Evolutionary conservation across 73 alveolate genomes (phyloP).

Genomic region (Paramecium octaurelia): DNA sequence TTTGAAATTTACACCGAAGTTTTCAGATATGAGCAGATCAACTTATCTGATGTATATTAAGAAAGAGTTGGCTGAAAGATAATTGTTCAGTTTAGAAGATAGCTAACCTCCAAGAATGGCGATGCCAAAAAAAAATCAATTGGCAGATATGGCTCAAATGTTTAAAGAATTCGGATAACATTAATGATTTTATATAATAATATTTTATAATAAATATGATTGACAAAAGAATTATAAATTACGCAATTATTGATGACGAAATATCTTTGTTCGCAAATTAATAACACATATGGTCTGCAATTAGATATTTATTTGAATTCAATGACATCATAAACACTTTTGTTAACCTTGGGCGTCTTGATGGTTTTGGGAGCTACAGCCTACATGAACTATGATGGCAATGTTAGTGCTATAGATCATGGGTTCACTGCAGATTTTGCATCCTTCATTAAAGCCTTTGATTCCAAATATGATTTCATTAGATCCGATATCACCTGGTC

Average conservation of each 20-base stretch:
- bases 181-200: background rate
- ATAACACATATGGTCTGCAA: background rate
- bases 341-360: background rate
- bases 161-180: background rate
- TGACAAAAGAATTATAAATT: background rate
- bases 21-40: slow-evolving; percentile 35
- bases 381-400: background rate
- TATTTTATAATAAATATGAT: background rate
- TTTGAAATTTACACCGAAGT: slow-evolving; percentile 31
- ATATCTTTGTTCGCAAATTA: background rate
- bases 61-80: slow-evolving; percentile 26
- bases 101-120: background rate
- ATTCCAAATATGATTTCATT: background rate
- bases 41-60: slow-evolving; percentile 36
- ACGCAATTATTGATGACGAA: background rate
- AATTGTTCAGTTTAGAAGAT: slow-evolving; percentile 28
- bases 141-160: slow-evolving; percentile 3
- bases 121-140: background rate
- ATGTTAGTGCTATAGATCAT: background rate
- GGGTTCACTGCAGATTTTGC: background rate
- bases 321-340: background rate
- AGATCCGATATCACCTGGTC: slow-evolving; percentile 28
- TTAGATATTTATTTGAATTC: background rate
- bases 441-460: background rate
- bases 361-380: background rate